Percentiles rank a stretch among this genome's conserved stretches.
Evolutionary conservation across 2,329 filamentous ascomycete genomes (phyloP).

Genomic region (Aspergillus brunneoviolaceus): DNA sequence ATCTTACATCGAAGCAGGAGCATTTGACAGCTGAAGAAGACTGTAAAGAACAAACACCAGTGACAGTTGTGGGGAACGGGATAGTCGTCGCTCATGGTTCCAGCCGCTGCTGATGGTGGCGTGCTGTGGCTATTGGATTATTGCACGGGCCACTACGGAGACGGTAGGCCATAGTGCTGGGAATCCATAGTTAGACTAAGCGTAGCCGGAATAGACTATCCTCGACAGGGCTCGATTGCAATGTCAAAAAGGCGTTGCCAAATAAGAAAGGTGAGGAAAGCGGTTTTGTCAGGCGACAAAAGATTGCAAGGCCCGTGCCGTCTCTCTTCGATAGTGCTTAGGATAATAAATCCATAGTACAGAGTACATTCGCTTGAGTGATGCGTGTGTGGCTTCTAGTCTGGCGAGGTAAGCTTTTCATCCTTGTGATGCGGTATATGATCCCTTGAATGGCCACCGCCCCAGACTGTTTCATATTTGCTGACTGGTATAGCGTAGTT

Average conservation of each 20-base stretch:
- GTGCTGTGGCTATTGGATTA: not conserved
- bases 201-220: not conserved
- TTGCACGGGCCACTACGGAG: slow-evolving; percentile 3
- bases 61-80: not conserved
- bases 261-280: not conserved
- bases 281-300: not conserved
- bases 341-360: not conserved
- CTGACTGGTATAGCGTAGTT: slow-evolving; percentile 6
- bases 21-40: not conserved
- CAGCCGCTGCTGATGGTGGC: not conserved
- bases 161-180: not conserved
- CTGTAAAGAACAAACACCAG: not conserved
- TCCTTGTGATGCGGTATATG: slow-evolving; percentile 3
- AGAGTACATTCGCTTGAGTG: not conserved
- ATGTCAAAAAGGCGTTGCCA: not conserved
- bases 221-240: not conserved
- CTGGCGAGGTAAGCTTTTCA: not conserved
- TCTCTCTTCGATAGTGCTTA: not conserved
- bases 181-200: not conserved
- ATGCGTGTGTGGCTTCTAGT: not conserved
- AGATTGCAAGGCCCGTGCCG: not conserved
- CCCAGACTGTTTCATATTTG: slow-evolving; percentile 7
- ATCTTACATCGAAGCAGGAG: not conserved
- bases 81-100: not conserved
- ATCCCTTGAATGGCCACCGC: slow-evolving; percentile 8